phyloP scores from a whole-genome alignment of 352 stramenopile genomes.

The Phytophthora nicotianae region DNA sequence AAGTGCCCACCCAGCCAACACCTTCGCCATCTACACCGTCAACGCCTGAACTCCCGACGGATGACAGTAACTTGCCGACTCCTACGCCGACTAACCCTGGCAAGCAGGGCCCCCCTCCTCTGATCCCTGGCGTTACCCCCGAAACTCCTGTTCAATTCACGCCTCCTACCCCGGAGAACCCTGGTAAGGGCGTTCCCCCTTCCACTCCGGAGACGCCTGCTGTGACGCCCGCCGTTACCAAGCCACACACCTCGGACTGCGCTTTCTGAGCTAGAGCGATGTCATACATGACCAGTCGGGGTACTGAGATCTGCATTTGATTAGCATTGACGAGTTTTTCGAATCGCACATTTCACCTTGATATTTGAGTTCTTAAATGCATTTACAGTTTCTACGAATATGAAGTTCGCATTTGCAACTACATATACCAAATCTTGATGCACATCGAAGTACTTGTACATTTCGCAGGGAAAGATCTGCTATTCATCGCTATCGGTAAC shows the following conservation, averaged over 20 bases:
- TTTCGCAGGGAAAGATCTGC: no score
- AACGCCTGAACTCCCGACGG: neutral
- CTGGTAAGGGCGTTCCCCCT: conserved; percentile 2
- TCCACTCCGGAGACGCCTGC: conserved; percentile 12
- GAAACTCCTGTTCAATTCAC: conserved; percentile 10
- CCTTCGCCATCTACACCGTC: neutral
- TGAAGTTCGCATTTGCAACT: no score
- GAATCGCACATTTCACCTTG: conserved; percentile 16
- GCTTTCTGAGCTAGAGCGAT: conserved; percentile 15
- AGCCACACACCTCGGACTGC: conserved; percentile 26
- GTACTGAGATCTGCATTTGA: conserved; percentile 8
- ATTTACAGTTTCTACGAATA: no score
- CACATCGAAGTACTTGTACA: no score
- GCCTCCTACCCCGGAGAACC: conserved; percentile 12
- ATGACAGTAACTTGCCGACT: neutral
- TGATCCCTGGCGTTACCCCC: conserved; percentile 7
- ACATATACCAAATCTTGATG: no score
- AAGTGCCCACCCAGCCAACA: neutral
- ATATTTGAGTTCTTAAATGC: conserved; percentile 1
- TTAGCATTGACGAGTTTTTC: conserved; percentile 1
- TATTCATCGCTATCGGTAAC: no score
- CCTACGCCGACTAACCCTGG: neutral
- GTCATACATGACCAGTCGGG: neutral
- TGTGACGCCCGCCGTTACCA: conserved; percentile 22
- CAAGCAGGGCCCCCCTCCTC: neutral